Base-by-base conservation (phyloP, 2,329 filamentous ascomycete genomes). In the Cladosporium sp. region DNA sequence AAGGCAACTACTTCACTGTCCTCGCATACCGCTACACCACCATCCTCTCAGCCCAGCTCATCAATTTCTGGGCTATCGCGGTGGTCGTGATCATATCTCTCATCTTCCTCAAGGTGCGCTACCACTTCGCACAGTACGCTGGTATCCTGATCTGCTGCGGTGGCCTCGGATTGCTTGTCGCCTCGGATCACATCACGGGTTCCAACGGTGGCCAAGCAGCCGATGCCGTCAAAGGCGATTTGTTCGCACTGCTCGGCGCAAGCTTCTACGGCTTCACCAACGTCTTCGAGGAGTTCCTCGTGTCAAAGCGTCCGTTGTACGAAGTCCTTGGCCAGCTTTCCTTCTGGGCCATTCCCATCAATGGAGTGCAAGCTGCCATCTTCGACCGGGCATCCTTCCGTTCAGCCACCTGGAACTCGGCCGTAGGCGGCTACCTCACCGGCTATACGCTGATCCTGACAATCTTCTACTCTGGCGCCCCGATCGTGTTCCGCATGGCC, bases 21-120 rank as follows among this genome's bases (percentile, higher is more conserved):
- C 78, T 96, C 43, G 93, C 92, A 4, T 98, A 97, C 74, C 80
- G 86, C 53, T 84, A 94, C 75, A 95, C 92, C 49, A 96, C 91
- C 62, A 85, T 96, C 60, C 78, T 97, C 42, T 93, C 86, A 16
- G 90, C 90, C 13, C 91, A 97, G 76, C 79, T 98, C 46, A 89
- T 98, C 72, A 96, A 96, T 77, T 97, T 97, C 74, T 97, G 92
- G 92, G 88, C 91, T 60, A 97, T 98, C 59, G 88, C 95, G 43
- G 84, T 92, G 55, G 93, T 98, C 18, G 89, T 97, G 16, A 65
- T 86, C 54, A 72, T 96, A 57, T 95, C 89, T 22, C 91, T 95
- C 71, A 58, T 84, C 56, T 76, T 96, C 60, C 80, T 98, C 51
- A 79, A 78, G 58, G 93, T 98, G 38, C 87, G 93, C 62, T 98